Evolutionary conservation across 371 early-diverging fungal species (phyloP), one percentile per base, ranked within the genome.

Genomic region (Mucor circinelloides): DNA sequence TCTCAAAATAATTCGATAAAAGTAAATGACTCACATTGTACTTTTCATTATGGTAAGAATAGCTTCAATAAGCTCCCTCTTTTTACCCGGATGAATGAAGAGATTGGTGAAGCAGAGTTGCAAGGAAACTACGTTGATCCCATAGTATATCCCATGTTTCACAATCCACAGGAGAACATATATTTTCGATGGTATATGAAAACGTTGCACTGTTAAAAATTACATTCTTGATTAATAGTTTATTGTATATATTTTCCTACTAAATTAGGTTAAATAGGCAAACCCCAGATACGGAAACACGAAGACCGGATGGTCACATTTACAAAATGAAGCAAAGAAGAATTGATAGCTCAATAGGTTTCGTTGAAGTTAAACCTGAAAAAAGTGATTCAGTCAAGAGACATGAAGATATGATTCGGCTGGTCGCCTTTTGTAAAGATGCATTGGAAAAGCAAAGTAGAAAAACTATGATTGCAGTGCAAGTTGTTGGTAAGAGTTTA

Each of bases 331-430:
- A 67, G 28, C 67, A 71, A 67, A 60, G 63, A 25, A 30, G 32
- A 31, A 66, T 66, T 55, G 46, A 56, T 67, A 15, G 60, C 15
- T 66, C 67, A 36, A 17, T 63, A 4, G 71, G 71, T 55, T 71
- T 58, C 36, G 60, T 71, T 38, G 63, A 71, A 67, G 59, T 66
- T 13, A 71, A 71, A 63, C 59, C 64, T 32, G 66, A 71, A 58
- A 52, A 62, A 13, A 71, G 67, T 25, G 67, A 71, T 40, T 67
- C 60, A 2, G 25, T 9, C 52, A 52, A 52, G 52, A 1, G 28
- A 1, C 52, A 52, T 25, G 52, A 52, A n/a, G 70, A 66, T 59
- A 66, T 70, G 67, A 64, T 71, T 17, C 27, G 72, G 55, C 28
- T 67, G 63, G 56, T 25, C 44, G 67, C 13, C 61, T 67, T 67